Evolutionary conservation across 179 eudicot species (phyloP), one percentile per base, ranked within the genome.

Genomic region (Sideroxylon spinosum): DNA sequence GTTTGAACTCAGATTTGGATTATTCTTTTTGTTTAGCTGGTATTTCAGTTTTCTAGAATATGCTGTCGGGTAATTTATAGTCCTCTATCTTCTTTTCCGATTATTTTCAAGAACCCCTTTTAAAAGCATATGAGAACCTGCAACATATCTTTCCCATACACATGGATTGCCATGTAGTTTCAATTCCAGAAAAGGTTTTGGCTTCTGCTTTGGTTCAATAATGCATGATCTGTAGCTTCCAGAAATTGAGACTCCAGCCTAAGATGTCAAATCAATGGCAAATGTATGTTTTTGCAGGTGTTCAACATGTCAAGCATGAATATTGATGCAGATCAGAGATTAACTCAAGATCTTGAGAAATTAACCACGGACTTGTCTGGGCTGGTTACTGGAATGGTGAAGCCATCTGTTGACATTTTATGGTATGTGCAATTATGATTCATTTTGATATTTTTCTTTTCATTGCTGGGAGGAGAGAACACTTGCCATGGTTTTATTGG

Each of bases 341-440:
- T 95, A 53, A 95, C 99, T 49, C 99, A 92, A 76, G 99, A 95
- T 81, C 87, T 95, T 65, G 99, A 95, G 86, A 95, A 95, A 84
- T 85, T 95, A 76, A 92, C 98, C 19, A 75, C 87, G 60, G 97
- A 95, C 74, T 84, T 95, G 78, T 93, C 99, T 63, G 95, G 99
- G 25, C 83, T 95, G 81, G 98, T 93, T 66, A 95, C 99, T 53
- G 99, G 99, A 81, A 87, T 95, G 98, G 98, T 95, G 73, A 95
- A 95, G 86, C 99, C 99, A 76, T 86, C 93, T 74, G 99, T 95
- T 68, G 99, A 95, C 87, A 95, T 95, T 68, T 76, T 95, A 76
- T 95, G 99, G 99, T 91, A 75, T 14, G 64, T 57, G 50, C 63
- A 65, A 55, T 65, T 68, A 55, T 57, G 11, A 32, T 19, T 11